Conservation (phyloP, 306 rosid species). For the Sesbania bispinosa region DNA sequence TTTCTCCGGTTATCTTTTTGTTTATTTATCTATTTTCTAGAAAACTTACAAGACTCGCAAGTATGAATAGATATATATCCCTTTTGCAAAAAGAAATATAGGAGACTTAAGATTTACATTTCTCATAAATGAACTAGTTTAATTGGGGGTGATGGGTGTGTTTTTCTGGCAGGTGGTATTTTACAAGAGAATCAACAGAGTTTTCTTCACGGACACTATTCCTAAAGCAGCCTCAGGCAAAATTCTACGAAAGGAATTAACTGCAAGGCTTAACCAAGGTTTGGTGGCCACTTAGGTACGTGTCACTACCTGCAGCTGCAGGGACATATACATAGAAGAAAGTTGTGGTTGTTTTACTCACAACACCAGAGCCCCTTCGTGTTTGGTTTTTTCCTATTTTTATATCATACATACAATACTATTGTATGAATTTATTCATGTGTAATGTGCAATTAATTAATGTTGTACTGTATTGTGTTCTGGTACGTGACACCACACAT, state of each 20-base stretch:
- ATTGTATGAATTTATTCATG: too few relatives aligned
- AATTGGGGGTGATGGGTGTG: not conserved
- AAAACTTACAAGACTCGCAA: too few relatives aligned
- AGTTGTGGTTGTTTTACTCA: not conserved
- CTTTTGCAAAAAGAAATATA: not conserved
- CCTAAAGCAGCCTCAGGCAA: constrained; percentile 82
- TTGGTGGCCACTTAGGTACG: constrained; percentile 30
- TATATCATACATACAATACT: too few relatives aligned
- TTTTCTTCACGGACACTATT: constrained; percentile 65
- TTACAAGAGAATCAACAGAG: constrained; percentile 67
- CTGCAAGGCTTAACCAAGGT: constrained; percentile 41
- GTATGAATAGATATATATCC: too few relatives aligned
- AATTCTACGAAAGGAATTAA: constrained; percentile 65
- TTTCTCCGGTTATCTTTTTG: too few relatives aligned
- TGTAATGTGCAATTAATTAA: too few relatives aligned
- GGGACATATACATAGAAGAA: not conserved
- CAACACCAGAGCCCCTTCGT: not conserved
- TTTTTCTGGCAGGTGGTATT: constrained; percentile 60
- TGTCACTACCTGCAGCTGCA: not conserved
- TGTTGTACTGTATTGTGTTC: too few relatives aligned
- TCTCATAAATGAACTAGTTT: not conserved
- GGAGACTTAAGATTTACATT: not conserved
- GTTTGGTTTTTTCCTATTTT: too few relatives aligned
- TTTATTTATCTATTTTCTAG: too few relatives aligned
- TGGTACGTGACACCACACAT: too few relatives aligned